phyloP scores from a whole-genome alignment of 2,329 filamentous ascomycete species.

The Herpotrichia juniperi region DNA sequence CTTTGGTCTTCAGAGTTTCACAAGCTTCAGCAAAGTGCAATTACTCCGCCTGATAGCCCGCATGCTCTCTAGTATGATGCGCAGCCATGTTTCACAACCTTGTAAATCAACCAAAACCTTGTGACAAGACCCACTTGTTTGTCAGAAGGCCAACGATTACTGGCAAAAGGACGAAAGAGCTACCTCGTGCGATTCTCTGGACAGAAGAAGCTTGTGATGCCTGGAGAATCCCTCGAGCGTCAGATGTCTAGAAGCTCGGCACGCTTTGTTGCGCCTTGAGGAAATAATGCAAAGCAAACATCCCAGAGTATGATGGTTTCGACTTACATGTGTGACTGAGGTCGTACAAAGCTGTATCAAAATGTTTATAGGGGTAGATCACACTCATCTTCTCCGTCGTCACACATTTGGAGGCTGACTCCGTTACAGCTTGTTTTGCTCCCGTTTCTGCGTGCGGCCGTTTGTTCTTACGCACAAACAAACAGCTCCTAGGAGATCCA shows the following conservation, averaged over 20 bases:
- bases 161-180: not conserved
- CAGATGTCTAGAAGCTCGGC: not conserved
- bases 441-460: conserved; percentile 11
- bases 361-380: too few relatives aligned
- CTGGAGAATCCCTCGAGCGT: too few relatives aligned
- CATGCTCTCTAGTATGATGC: not conserved
- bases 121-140: conserved; percentile 6
- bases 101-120: not conserved
- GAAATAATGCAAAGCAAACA: too few relatives aligned
- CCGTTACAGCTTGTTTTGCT: conserved; percentile 4
- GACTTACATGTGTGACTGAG: too few relatives aligned
- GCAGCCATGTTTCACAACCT: conserved; percentile 8
- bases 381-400: not conserved
- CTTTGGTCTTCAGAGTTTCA: not conserved
- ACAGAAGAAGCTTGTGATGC: not conserved
- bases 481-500: not conserved
- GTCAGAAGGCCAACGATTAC: not conserved
- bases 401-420: not conserved
- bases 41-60: not conserved
- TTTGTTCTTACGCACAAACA: conserved; percentile 17
- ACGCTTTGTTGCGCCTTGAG: too few relatives aligned
- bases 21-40: not conserved
- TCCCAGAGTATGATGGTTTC: too few relatives aligned
- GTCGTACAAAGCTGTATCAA: too few relatives aligned
- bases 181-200: not conserved